Evolutionary conservation across 169 alveolate species (phyloP).

Genomic region (Fabrea salina): DNA sequence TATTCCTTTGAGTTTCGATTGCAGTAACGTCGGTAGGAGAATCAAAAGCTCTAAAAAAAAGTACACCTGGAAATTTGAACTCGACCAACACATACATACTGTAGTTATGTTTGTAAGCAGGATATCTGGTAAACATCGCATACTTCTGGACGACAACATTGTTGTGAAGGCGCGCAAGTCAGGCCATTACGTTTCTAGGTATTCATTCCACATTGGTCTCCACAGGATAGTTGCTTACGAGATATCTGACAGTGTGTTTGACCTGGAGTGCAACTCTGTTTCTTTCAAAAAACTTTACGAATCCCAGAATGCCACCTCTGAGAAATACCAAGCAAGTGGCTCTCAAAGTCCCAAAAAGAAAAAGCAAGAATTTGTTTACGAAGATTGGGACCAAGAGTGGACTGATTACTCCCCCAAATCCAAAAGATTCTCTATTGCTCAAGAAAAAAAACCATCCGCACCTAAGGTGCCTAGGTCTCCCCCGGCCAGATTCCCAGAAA

Average conservation of each 20-base stretch:
- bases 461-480: too few species aligned
- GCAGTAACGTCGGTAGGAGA: slow-evolving; percentile 9
- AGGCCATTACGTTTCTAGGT: background rate
- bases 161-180: background rate
- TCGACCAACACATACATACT: slow-evolving; percentile 12
- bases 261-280: too few species aligned
- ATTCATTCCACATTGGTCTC: background rate
- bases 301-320: too few species aligned
- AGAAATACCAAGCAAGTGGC: too few species aligned
- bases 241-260: background rate
- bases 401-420: too few species aligned
- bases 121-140: background rate
- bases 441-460: too few species aligned
- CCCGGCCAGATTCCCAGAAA: too few species aligned
- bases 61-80: slow-evolving; percentile 25
- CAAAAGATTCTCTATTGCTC: too few species aligned
- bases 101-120: background rate
- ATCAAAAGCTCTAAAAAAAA: slow-evolving; percentile 10
- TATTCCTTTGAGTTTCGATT: background rate
- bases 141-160: slow-evolving; percentile 21
- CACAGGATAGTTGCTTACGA: slow-evolving; percentile 9
- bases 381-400: too few species aligned
- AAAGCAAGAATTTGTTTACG: too few species aligned
- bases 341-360: too few species aligned
- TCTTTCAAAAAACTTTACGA: too few species aligned